Percentiles rank a stretch among this genome's conserved stretches.
phyloP scores from a whole-genome alignment of 2,329 filamentous ascomycete species.

The Orbilia quercus region DNA sequence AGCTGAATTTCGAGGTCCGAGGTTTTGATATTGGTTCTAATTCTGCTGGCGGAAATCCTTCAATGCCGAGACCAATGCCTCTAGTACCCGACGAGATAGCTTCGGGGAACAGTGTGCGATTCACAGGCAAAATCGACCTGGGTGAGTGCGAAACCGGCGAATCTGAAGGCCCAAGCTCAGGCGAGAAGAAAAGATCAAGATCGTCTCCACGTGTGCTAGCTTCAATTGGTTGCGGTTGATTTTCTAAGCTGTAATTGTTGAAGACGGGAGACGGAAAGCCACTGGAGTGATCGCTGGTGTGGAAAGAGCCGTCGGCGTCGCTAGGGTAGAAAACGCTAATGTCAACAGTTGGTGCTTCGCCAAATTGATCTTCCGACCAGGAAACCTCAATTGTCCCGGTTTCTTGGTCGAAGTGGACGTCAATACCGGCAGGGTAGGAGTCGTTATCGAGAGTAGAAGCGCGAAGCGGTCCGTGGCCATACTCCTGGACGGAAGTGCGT shows the following conservation, averaged over 20 bases:
- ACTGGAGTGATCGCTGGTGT: constrained; percentile 40
- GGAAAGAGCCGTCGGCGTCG: constrained; percentile 41
- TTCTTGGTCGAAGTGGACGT: constrained; percentile 56
- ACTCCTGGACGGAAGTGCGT: constrained; percentile 37
- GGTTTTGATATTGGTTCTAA: neutral
- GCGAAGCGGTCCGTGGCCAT: constrained; percentile 16
- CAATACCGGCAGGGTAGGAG: constrained; percentile 34
- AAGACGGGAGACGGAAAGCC: constrained; percentile 30
- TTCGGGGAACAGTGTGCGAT: constrained; percentile 45
- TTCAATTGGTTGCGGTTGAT: constrained; percentile 37
- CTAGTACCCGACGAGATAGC: constrained; percentile 13
- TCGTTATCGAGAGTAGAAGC: constrained; percentile 29
- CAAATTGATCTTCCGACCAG: constrained; percentile 51
- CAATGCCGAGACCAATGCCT: constrained; percentile 43
- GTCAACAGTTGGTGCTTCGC: constrained; percentile 52
- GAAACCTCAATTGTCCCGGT: constrained; percentile 55
- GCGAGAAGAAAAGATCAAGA: constrained; percentile 51
- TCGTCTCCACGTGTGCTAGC: constrained; percentile 50
- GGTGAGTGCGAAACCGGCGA: constrained; percentile 2
- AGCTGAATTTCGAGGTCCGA: constrained; percentile 23
- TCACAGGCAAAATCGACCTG: constrained; percentile 12
- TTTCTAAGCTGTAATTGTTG: constrained; percentile 30
- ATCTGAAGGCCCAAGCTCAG: constrained; percentile 43
- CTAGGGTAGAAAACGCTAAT: constrained; percentile 53
- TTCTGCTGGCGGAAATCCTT: constrained; percentile 20